Base-by-base conservation (phyloP, 306 rosid genomes). In the Lupinus albus region DNA sequence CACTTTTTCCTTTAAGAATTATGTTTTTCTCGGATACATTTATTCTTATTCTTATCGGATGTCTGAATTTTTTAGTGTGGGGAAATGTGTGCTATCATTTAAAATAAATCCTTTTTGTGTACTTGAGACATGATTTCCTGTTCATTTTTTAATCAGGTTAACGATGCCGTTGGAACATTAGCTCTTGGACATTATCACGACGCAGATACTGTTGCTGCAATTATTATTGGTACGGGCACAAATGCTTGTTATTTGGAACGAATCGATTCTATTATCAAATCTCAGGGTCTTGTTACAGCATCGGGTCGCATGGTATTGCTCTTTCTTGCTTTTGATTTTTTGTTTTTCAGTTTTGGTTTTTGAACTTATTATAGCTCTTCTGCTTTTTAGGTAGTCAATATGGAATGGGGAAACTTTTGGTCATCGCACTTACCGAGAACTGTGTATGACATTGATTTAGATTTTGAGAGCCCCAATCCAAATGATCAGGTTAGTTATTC, bases 331-430 rank as follows among this genome's bases (percentile, higher is more conserved):
- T 66, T 44, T 39, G 10, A 16, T 48, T 61, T 41, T 21, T 42
- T 71, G 1, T 25, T 14, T 48, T 11, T 9, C 11, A 3, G 4
- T 56, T 50, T 17, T 71, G 14, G 46, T 61, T 52, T 25, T 39
- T 53, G 45, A 32, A 28, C 32, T 20, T 60, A 62, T 32, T 35
- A 1, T 36, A 63, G 57, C 16, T 12, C 21, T 33, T 47, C 36
- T 70, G 46, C 51, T 33, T 54, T 17, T 71, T 52, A 92, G 97
- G 97, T 80, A 70, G 82, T 92, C 79, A 89, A 92, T 71, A 92
- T 87, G 96, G 97, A 92, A 78, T 92, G 97, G 97, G 97, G 97
- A 42, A 89, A 82, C 73, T 92, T 92, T 75, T 92, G 95, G 96
- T 80, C 97, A 35, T 79, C 96, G 72, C 96, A 92, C 81, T 84